Evolutionary conservation across 2,329 filamentous ascomycete species (phyloP), one percentile per base, ranked within the genome.

Genomic region (Sarocladium brachiariae): DNA sequence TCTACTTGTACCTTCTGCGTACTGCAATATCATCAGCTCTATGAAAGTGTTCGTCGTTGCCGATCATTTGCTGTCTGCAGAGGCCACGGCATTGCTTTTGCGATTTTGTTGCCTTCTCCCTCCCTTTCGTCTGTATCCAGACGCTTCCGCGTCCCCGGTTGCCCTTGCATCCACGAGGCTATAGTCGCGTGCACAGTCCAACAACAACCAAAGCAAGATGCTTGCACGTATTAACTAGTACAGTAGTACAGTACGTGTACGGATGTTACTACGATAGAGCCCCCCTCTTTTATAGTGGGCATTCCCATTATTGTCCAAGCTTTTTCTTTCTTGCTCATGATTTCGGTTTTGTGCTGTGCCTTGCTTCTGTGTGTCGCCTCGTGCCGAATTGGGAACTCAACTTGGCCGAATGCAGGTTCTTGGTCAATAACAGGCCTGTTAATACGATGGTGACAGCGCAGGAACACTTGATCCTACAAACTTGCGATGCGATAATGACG

Each of bases 91-190:
- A n/a, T 43, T 43, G 39, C 43, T 47, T 33, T 31, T n/a, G n/a
- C n/a, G n/a, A n/a, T n/a, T n/a, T n/a, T n/a, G n/a, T n/a, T n/a
- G n/a, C n/a, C n/a, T n/a, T n/a, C n/a, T n/a, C 24, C 16, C 43
- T 47, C 43, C 27, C 43, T 33, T 33, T 47, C 25, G 27, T 13
- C 27, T 19, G 21, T 18, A 23, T 19, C 16, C 27, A 13, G 25
- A 6, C 27, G n/a, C 25, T 47, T 25, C 43, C 43, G 43, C 25
- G 14, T 30, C 16, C 43, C 43, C 27, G 43, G 43, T 47, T 47
- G 25, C 43, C 43, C 43, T 47, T 47, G 43, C 43, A 10, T 47
- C 27, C 14, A 25, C 24, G 43, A 33, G 18, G 43, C 43, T 33
- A 25, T 16, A 21, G 25, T 31, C 18, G 25, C 27, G 43, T 25